Evolutionary conservation across 2,329 filamentous ascomycete genomes (phyloP), one percentile per base, ranked within the genome.

Genomic region (Aspergillus carbonarius): DNA sequence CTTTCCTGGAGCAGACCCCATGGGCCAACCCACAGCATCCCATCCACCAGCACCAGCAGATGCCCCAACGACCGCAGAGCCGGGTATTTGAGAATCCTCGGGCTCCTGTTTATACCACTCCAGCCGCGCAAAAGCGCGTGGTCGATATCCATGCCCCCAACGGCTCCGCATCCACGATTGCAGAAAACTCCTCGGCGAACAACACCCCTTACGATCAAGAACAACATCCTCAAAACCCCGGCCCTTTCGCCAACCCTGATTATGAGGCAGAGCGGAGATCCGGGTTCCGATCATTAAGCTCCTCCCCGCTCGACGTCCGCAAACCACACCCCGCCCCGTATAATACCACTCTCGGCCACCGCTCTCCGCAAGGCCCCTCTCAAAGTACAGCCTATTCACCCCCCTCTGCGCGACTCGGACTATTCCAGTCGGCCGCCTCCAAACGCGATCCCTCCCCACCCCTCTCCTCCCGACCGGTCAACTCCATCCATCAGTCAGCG

Each of bases 11-110:
- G 69, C 88, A 93, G 66, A 96, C 91, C 5, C 89, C 92, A 1
- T 97, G 93, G 93, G 92, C 92, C 35, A 96, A 96, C 71, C 91
- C 92, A 17, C 91, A 93, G 65, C 88, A 92, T 70, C 87, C 89
- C 6, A 83, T 86, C 9, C 88, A 91, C 70, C 83, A 85, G 60
- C 72, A 78, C 62, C 72, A 78, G 54, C 73, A 77, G 42, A 75
- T 78, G 40, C 75, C 71, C 25, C 68, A 71, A 55, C 67, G 75
- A 40, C 68, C 70, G 3, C 73, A 71, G 48, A 64, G 59, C 25
- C 68, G 66, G 54, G 60, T 71, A 8, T 72, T 72, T 23, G 76
- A 75, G 56, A 65, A 72, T 32, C 69, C 72, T 5, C 70, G 74
- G 23, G 66, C 71, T 15, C 70, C 70, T 49, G 68, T 73, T 35